A percentile compares a stretch with the other conserved stretches of the same genome.
Conservation (phyloP, 352 stramenopile genomes). For the Phytophthora pseudosyringae region DNA sequence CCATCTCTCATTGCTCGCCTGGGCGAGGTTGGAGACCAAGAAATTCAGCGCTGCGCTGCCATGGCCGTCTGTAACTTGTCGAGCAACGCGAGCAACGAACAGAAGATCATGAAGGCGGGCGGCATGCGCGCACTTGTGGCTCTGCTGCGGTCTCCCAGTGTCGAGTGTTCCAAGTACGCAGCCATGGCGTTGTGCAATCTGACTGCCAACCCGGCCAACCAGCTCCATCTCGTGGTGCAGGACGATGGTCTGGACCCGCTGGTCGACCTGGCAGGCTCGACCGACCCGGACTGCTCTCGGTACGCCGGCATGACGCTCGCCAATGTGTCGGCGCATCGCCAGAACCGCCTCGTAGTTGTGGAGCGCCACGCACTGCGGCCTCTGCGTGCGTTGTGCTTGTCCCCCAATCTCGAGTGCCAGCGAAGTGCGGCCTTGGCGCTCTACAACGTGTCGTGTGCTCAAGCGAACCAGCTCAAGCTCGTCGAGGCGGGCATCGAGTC, state of each 20-base stretch:
- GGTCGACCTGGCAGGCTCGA: slow-evolving; percentile 76
- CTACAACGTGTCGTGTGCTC: slow-evolving; percentile 96
- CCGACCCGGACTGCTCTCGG: slow-evolving; percentile 79
- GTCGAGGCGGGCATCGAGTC: slow-evolving; percentile 89
- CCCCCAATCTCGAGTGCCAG: slow-evolving; percentile 89
- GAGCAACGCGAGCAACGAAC: slow-evolving; percentile 72
- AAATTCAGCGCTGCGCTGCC: slow-evolving; percentile 77
- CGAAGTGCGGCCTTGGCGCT: slow-evolving; percentile 91
- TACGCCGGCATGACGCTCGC: slow-evolving; percentile 95
- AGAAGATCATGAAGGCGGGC: slow-evolving; percentile 81
- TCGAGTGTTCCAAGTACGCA: slow-evolving; percentile 85
- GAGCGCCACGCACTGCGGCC: slow-evolving; percentile 79
- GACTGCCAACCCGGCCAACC: slow-evolving; percentile 90
- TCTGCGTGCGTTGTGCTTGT: slow-evolving; percentile 83
- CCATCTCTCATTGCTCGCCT: slow-evolving; percentile 77
- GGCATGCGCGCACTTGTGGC: slow-evolving; percentile 70
- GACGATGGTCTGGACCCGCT: slow-evolving; percentile 75
- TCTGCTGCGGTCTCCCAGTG: slow-evolving; percentile 52
- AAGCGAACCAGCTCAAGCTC: slow-evolving; percentile 91
- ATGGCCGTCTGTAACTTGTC: slow-evolving; percentile 91
- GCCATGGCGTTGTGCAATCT: slow-evolving; percentile 97
- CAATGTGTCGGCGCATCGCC: slow-evolving; percentile 92
- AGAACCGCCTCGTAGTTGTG: slow-evolving; percentile 91
- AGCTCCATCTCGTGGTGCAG: slow-evolving; percentile 89
- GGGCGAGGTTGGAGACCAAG: slow-evolving; percentile 37